Evolutionary conservation across 345 rosid genomes (phyloP).

Genomic region (Hypericum perforatum): DNA sequence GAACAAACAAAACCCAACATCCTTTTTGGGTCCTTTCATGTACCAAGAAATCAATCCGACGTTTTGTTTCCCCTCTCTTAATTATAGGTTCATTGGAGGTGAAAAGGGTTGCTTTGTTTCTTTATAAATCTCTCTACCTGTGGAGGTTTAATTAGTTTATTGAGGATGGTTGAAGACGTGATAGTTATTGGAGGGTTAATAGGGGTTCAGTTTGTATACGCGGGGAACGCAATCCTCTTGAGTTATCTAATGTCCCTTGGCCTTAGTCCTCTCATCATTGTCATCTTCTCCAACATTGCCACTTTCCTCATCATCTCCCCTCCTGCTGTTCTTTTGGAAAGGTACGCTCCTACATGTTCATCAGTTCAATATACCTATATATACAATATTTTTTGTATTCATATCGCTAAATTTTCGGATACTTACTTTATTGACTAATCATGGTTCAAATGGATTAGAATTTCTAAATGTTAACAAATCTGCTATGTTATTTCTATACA

Average conservation of each 20-base stretch:
- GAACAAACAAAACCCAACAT: too few relatives aligned
- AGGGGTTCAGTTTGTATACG: slow-evolving; percentile 55
- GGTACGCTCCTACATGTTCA: slow-evolving; percentile 20
- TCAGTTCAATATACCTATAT: neutral
- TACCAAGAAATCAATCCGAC: too few relatives aligned
- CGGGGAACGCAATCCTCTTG: slow-evolving; percentile 50
- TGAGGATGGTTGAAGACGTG: slow-evolving; percentile 42
- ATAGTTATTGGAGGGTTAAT: slow-evolving; percentile 50
- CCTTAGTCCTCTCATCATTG: slow-evolving; percentile 50
- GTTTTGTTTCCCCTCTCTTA: too few relatives aligned
- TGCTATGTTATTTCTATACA: too few relatives aligned
- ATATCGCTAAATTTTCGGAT: neutral
- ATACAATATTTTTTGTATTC: too few relatives aligned
- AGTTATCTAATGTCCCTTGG: slow-evolving; percentile 77
- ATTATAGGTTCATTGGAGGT: too few relatives aligned
- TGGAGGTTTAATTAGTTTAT: too few relatives aligned
- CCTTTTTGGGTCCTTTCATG: too few relatives aligned
- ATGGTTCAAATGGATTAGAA: too few relatives aligned
- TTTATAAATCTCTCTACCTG: too few relatives aligned
- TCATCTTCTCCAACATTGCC: slow-evolving; percentile 53
- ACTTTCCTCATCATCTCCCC: slow-evolving; percentile 70
- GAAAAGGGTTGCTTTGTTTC: too few relatives aligned
- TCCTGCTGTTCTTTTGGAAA: slow-evolving; percentile 60
- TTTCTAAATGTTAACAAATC: too few relatives aligned
- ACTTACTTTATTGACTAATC: neutral